These are phyloP conservation scores for Aspergillus diversus DNA, from an alignment of 495 filamentous ascomycete species.

Conservation along the genomic window DNA sequence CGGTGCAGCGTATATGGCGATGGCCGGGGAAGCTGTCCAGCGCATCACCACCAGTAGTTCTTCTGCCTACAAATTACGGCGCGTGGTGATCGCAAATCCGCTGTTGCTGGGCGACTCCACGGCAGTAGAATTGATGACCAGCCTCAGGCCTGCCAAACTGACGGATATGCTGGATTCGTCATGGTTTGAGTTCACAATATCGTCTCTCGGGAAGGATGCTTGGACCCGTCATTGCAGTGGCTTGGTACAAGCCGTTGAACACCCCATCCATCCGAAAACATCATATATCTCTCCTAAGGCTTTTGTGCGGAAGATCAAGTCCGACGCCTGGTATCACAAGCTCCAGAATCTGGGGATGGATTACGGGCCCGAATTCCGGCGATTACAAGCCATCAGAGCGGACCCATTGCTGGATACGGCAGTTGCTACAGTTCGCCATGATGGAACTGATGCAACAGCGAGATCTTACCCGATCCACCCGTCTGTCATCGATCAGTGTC, in stretches of 20 bases:
- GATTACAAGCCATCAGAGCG: not conserved
- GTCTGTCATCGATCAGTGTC: constrained; percentile 10
- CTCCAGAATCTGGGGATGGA: not conserved
- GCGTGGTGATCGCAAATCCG: constrained; percentile 29
- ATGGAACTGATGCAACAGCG: constrained; percentile 2
- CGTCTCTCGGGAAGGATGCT: constrained; percentile 34
- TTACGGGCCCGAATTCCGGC: not conserved
- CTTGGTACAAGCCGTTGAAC: constrained; percentile 24
- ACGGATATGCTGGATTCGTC: constrained; percentile 36
- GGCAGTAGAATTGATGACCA: constrained; percentile 36
- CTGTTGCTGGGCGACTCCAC: constrained; percentile 32
- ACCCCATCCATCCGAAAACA: no score
- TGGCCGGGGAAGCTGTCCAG: constrained; percentile 45
- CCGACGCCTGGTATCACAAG: not conserved
- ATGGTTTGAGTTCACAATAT: constrained; percentile 51
- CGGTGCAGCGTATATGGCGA: constrained; percentile 47
- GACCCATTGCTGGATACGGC: not conserved
- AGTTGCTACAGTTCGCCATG: not conserved
- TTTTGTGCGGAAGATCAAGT: not conserved
- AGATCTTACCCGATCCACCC: not conserved
- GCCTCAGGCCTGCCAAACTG: constrained; percentile 32
- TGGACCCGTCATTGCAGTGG: constrained; percentile 50
- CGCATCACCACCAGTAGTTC: not conserved
- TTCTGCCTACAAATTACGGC: constrained; percentile 1
- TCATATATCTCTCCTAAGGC: no score